These are phyloP conservation scores for Dendrobium officinale DNA, from an alignment of 106 monocot species.

Conservation along the genomic window DNA sequence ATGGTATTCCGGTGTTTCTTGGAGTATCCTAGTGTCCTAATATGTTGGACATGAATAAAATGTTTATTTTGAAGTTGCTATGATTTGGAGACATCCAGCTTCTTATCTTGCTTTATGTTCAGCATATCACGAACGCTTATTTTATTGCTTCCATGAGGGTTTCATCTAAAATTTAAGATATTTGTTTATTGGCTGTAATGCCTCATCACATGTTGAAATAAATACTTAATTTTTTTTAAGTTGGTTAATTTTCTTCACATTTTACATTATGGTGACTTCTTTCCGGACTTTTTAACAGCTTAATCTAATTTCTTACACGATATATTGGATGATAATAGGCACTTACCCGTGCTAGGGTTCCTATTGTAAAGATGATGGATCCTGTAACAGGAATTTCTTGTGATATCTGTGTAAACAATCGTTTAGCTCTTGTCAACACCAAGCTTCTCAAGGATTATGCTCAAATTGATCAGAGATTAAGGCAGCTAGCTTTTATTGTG, in stretches of 20 bases:
- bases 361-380: constrained; percentile 98
- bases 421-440: constrained; percentile 93
- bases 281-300: background rate
- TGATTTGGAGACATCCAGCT: background rate
- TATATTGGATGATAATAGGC: constrained; percentile 38
- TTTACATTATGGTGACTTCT: background rate
- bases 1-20: background rate
- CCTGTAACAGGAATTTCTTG: constrained; percentile 84
- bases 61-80: background rate
- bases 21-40: background rate
- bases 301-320: background rate
- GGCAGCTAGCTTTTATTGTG: constrained; percentile 85
- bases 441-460: constrained; percentile 92
- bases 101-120: background rate
- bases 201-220: background rate
- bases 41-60: background rate
- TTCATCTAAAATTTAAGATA: background rate
- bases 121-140: background rate
- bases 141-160: background rate
- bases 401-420: constrained; percentile 98
- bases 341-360: constrained; percentile 90
- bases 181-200: background rate
- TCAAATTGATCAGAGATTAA: constrained; percentile 76
- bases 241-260: constrained; percentile 2
- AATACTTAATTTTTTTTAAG: background rate